Evolutionary conservation across 2,329 filamentous ascomycete species (phyloP).

Genomic region (Colletotrichum caudatum): DNA sequence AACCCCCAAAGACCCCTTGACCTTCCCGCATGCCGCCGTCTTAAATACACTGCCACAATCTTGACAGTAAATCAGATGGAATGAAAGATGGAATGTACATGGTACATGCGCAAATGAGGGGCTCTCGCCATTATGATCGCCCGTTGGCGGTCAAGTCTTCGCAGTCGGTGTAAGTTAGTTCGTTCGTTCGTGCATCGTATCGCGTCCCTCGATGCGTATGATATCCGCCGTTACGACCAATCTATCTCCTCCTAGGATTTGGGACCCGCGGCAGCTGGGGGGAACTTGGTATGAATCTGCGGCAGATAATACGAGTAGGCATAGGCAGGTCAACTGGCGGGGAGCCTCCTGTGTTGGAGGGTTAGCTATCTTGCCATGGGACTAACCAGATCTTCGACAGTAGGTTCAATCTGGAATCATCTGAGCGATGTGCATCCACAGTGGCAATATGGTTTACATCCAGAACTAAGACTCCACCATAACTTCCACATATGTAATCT

Average conservation of each 20-base stretch:
- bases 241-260: neutral
- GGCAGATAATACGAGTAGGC: neutral
- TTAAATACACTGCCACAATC: no score
- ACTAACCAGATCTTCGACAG: no score
- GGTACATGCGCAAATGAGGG: neutral
- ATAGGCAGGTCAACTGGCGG: neutral
- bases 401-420: neutral
- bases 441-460: no score
- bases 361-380: neutral
- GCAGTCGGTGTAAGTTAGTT: neutral
- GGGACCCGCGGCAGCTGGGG: neutral
- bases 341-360: neutral
- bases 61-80: no score
- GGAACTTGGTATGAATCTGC: neutral
- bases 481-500: no score
- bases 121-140: no score
- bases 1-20: no score
- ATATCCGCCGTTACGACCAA: no score
- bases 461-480: no score
- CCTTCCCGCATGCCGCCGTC: no score
- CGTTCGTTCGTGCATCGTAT: neutral
- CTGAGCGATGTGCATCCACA: neutral
- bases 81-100: no score
- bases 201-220: no score
- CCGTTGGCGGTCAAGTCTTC: neutral